phyloP scores from a whole-genome alignment of 2,329 filamentous ascomycete species.

The Alternaria dauci region DNA sequence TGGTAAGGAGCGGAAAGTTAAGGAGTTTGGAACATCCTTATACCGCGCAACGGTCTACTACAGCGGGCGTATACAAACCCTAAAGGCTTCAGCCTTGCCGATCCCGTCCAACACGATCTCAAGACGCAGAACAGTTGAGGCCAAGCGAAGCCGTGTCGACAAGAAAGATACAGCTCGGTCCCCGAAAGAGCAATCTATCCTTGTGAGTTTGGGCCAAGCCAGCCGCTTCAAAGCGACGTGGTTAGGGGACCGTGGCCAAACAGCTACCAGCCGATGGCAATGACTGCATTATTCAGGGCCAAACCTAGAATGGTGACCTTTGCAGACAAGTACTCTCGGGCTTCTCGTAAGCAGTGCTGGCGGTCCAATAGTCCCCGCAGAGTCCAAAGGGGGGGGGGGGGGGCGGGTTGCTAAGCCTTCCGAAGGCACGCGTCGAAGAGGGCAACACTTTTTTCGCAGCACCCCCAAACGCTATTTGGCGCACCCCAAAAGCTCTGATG shows the following conservation, averaged over 20 bases:
- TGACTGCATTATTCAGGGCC: background rate
- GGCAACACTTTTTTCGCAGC: no score
- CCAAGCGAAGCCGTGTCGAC: constrained; percentile 6
- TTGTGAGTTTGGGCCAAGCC: constrained; percentile 1
- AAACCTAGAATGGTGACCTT: background rate
- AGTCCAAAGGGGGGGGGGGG: background rate
- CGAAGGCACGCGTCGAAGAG: background rate
- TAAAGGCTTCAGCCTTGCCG: background rate
- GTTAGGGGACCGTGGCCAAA: constrained; percentile 6
- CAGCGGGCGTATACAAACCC: background rate
- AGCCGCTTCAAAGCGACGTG: background rate
- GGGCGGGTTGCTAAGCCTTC: constrained; percentile 1
- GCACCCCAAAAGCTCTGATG: no score
- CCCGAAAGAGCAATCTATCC: constrained; percentile 7
- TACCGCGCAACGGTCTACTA: constrained; percentile 1
- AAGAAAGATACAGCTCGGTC: background rate
- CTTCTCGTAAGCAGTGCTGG: background rate
- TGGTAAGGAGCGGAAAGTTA: background rate
- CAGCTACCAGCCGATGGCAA: background rate
- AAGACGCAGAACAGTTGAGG: background rate
- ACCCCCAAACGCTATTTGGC: no score
- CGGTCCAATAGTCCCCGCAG: background rate
- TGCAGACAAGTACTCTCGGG: background rate
- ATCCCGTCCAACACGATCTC: background rate
- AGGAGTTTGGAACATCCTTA: constrained; percentile 6